A percentile compares a stretch with the other conserved stretches of the same genome.
These are phyloP conservation scores for Tuber aestivum DNA, from an alignment of 495 filamentous ascomycete species.

Conservation along the genomic window DNA sequence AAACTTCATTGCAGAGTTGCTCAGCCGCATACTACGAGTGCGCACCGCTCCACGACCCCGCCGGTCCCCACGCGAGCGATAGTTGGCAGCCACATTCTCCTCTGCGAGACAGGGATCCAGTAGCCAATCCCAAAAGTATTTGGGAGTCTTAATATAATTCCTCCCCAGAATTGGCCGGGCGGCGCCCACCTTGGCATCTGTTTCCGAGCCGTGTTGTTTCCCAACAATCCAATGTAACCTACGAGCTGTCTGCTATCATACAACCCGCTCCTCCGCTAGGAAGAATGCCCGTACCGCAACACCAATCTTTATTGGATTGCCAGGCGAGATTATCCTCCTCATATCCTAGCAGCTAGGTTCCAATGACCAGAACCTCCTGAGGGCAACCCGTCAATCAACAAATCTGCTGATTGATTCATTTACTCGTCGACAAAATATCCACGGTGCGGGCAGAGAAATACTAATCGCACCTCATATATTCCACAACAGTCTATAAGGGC, in stretches of 20 bases:
- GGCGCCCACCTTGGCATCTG: background rate
- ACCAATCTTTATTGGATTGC: constrained; percentile 5
- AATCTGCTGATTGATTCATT: constrained; percentile 9
- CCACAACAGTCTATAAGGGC: background rate
- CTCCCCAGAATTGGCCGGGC: too few relatives aligned
- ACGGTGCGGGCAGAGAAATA: background rate
- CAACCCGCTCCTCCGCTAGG: background rate
- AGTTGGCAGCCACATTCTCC: background rate
- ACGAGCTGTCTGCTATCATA: too few relatives aligned
- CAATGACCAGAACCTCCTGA: constrained; percentile 10
- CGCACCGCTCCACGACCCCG: too few relatives aligned
- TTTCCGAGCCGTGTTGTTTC: background rate
- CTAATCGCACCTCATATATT: background rate
- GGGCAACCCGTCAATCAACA: constrained; percentile 8
- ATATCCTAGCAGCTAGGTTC: constrained; percentile 10
- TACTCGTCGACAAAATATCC: background rate
- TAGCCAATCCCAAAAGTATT: background rate
- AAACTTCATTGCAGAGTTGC: too few relatives aligned
- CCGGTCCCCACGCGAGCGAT: background rate
- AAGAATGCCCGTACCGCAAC: background rate
- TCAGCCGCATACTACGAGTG: background rate
- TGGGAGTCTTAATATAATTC: too few relatives aligned
- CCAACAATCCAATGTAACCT: background rate
- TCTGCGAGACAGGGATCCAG: background rate
- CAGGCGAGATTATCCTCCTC: constrained; percentile 15